These are phyloP conservation scores for Lumnitzera littorea DNA, from an alignment of 345 rosid genomes.

Conservation along the genomic window DNA sequence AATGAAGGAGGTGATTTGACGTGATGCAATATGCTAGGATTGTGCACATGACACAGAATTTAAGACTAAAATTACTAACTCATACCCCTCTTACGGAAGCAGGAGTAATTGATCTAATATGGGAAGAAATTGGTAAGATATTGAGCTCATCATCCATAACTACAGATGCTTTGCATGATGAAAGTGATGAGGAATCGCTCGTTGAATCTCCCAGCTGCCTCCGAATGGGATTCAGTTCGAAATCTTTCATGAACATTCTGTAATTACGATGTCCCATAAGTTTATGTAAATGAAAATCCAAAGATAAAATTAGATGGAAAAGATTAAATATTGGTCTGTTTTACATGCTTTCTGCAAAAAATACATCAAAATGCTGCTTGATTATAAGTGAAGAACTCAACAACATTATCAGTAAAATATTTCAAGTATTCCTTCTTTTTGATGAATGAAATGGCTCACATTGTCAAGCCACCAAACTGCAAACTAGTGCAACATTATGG, in stretches of 20 bases:
- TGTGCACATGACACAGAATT: background rate
- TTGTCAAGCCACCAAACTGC: too few species aligned
- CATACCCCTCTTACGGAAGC: slow-evolving; percentile 60
- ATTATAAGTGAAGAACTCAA: too few species aligned
- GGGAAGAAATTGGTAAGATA: slow-evolving; percentile 88
- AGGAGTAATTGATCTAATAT: slow-evolving; percentile 61
- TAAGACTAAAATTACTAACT: background rate
- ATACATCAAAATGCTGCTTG: too few species aligned
- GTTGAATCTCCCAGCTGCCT: slow-evolving; percentile 82
- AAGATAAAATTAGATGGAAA: background rate
- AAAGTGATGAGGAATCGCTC: slow-evolving; percentile 82
- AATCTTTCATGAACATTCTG: slow-evolving; percentile 98
- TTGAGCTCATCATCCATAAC: slow-evolving; percentile 97
- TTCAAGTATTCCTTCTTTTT: too few species aligned
- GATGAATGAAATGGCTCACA: too few species aligned
- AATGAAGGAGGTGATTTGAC: too few species aligned
- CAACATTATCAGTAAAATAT: too few species aligned
- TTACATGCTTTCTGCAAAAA: too few species aligned
- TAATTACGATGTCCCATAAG: slow-evolving; percentile 14
- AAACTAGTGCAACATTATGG: too few species aligned
- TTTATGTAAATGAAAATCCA: background rate
- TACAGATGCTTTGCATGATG: slow-evolving; percentile 87
- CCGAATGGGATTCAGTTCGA: slow-evolving; percentile 89
- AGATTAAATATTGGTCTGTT: background rate
- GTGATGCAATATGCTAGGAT: too few species aligned